Evolutionary conservation across 495 filamentous ascomycete genomes (phyloP), one percentile per base, ranked within the genome.

Genomic region (Neurospora sp.): DNA sequence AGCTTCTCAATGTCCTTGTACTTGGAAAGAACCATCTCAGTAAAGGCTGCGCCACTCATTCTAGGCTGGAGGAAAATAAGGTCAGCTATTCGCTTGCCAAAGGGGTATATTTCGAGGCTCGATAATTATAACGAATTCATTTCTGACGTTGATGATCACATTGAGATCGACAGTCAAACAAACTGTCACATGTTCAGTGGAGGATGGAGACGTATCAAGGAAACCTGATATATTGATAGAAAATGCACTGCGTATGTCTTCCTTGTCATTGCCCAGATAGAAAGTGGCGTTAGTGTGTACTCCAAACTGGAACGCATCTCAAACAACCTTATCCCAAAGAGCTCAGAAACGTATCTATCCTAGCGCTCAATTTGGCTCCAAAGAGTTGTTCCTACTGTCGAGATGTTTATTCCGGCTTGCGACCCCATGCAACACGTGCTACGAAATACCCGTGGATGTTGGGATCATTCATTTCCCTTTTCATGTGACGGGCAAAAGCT

Each of bases 401-500:
- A 2, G 11, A 62, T 28, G 19, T 10, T 4, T 28, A 42, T 37
- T 73, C 28, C 3, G 82, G 82, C 73, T 84, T 84, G 19, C 79
- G 77, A 13, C 76, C 82, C 73, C 78, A 77, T 7, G 80, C 75
- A 40, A 83, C 76, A 42, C 76, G 78, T 45, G 78, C 76, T 8
- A 74, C 70, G 38, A 81, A 82, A n/a, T 81, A 82, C 9, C 72
- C 72, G 70, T 83, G 82, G 34, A 72, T 39, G 17, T 79, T 70
- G 8, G 71, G 71, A 7, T 78, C 77, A 7, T 77, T 78, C 43
- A 83, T 69, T 69, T 82, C 81, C 17, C 75, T 78, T 10, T 78
- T 76, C 19, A 84, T 39, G 37, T 82, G 78, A 21, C 79, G 79
- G 6, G 79, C 73, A 40, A 81, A 84, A 0, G 82, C 80, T 36